Evolutionary conservation across 1,284 basidiomycete species (phyloP).

Genomic region (Microbotryum lychnidis-dioicae): DNA sequence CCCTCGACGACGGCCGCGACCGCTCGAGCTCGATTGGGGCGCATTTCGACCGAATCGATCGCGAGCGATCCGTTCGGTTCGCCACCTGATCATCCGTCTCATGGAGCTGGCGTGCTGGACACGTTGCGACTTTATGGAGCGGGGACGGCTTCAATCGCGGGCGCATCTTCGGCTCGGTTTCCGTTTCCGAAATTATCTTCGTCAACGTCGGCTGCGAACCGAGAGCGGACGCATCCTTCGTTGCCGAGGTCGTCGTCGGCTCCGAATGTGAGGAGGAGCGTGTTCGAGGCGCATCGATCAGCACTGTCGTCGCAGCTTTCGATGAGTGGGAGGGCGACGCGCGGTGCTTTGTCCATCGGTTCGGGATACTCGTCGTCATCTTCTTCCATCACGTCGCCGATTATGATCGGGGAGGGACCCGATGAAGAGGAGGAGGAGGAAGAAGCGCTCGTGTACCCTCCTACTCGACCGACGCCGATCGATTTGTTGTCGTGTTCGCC

Average conservation of each 20-base stretch:
- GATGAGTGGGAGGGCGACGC: too few relatives aligned
- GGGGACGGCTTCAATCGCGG: not conserved
- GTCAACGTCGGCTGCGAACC: not conserved
- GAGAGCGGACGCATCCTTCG: too few relatives aligned
- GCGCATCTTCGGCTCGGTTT: conserved; percentile 19
- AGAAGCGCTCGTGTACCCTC: not conserved
- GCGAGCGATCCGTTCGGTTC: conserved; percentile 1
- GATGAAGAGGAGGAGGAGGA: not conserved
- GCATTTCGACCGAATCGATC: not conserved
- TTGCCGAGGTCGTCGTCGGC: too few relatives aligned
- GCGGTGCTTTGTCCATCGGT: not conserved
- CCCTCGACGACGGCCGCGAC: conserved; percentile 15
- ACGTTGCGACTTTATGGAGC: not conserved
- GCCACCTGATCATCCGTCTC: not conserved
- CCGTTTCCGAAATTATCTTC: conserved; percentile 15
- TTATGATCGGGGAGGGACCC: not conserved
- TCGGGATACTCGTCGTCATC: conserved; percentile 10
- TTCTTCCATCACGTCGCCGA: conserved; percentile 1
- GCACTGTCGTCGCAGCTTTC: not conserved
- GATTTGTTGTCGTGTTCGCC: conserved; percentile 31
- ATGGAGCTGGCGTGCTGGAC: not conserved
- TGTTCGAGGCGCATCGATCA: not conserved
- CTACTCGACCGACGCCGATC: conserved; percentile 18
- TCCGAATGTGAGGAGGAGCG: too few relatives aligned
- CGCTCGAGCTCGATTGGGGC: not conserved